phyloP scores from a whole-genome alignment of 129 eudicot genomes.

The Cynara cardunculus region DNA sequence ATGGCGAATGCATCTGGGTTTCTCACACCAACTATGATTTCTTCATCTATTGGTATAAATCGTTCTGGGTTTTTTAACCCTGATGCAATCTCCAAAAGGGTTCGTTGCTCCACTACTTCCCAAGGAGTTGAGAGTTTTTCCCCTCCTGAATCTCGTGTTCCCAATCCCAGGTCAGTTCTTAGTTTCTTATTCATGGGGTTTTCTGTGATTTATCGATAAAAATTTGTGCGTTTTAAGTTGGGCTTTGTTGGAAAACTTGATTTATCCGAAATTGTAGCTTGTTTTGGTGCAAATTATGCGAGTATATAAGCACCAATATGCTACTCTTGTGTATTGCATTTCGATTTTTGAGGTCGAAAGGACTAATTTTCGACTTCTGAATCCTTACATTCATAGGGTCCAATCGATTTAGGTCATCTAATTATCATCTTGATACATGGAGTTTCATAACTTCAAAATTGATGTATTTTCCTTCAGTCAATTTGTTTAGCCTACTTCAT shows the following conservation, averaged over 20 bases:
- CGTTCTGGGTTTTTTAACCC: slow-evolving; percentile 46
- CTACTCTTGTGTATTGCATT: slow-evolving; percentile 5
- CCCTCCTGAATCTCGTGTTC: slow-evolving; percentile 44
- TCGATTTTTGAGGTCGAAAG: slow-evolving; percentile 15
- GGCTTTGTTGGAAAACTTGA: background rate
- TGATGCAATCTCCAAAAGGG: slow-evolving; percentile 31
- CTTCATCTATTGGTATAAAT: slow-evolving; percentile 36
- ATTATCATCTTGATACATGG: background rate
- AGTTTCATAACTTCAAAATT: slow-evolving; percentile 4
- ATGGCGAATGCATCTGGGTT: slow-evolving; percentile 76
- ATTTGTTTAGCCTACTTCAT: background rate
- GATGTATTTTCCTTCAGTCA: background rate
- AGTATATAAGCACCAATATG: background rate
- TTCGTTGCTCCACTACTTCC: slow-evolving; percentile 40
- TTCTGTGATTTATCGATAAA: background rate
- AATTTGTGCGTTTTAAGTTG: slow-evolving; percentile 3
- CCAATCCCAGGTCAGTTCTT: slow-evolving; percentile 47
- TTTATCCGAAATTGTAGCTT: slow-evolving; percentile 8
- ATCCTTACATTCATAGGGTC: background rate
- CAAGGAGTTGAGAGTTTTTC: slow-evolving; percentile 47
- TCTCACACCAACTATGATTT: slow-evolving; percentile 38
- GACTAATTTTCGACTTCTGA: background rate
- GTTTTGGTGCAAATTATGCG: slow-evolving; percentile 3
- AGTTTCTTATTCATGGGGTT: slow-evolving; percentile 1
- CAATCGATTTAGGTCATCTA: slow-evolving; percentile 2